These are phyloP conservation scores for Didymella keratinophila DNA, from an alignment of 2,329 filamentous ascomycete genomes.

Conservation along the genomic window DNA sequence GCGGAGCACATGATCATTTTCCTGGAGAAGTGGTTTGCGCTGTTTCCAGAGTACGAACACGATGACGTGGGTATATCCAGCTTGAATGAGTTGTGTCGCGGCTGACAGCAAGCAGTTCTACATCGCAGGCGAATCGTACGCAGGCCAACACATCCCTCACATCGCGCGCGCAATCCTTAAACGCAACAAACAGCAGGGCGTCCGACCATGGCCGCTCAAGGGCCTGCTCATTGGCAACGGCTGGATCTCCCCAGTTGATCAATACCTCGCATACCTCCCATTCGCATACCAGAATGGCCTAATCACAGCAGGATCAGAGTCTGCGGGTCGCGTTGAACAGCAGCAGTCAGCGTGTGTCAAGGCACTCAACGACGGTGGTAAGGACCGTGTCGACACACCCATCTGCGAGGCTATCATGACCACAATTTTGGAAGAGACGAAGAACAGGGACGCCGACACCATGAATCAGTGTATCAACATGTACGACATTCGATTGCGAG, in stretches of 20 bases:
- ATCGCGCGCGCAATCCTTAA: constrained; percentile 90
- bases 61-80: constrained; percentile 77
- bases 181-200: constrained; percentile 71
- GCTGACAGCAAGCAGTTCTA: constrained; percentile 71
- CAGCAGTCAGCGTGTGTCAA: constrained; percentile 73
- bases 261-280: constrained; percentile 86
- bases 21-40: constrained; percentile 85
- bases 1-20: constrained; percentile 86
- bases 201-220: constrained; percentile 75
- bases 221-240: constrained; percentile 95
- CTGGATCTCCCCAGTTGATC: constrained; percentile 90
- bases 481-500: constrained; percentile 91
- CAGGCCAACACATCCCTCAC: constrained; percentile 96
- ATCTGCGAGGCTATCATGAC: constrained; percentile 81
- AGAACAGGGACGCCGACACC: constrained; percentile 61
- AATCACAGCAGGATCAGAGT: constrained; percentile 70
- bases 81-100: background rate
- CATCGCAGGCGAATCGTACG: constrained; percentile 94
- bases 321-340: constrained; percentile 70
- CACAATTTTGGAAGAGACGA: constrained; percentile 72
- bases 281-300: constrained; percentile 81
- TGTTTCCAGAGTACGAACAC: constrained; percentile 90
- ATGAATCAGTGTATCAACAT: constrained; percentile 81
- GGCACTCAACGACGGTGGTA: constrained; percentile 65
- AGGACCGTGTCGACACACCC: constrained; percentile 69